Base-by-base conservation (phyloP, 1,284 basidiomycete species). In the Ganoderma resinaceum region DNA sequence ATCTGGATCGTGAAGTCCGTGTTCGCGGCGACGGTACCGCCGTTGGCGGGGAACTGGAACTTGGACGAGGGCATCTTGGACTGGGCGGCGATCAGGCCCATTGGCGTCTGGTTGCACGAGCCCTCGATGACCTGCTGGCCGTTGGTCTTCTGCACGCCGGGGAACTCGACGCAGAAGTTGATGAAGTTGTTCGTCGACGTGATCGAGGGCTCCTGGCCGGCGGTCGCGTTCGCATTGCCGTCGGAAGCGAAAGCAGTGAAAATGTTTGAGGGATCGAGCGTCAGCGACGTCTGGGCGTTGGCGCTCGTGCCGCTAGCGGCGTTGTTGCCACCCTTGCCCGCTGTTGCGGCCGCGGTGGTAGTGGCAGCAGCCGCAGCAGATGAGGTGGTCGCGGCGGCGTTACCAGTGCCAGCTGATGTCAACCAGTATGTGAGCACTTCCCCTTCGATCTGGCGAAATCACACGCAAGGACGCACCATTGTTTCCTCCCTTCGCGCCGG, bases 161-260 rank as follows among this genome's bases (percentile, higher is more conserved):
- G 81, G 33, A 82, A 79, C 31, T 83, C 86, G 43, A 84, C 75
- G 75, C 88, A 91, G 80, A 88, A 90, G 82, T 91, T 90, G 83
- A 91, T 91, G 80, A 89, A 92, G 81, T 92, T 92, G 83, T 93
- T 91, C 52, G 81, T 82, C 55, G 87, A 89, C 20, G 90, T 91
- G 63, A 87, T 76, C 14, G 89, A 90, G 5, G 87, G 76, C 63
- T 87, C 85, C 77, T 89, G 88, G 66, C 87, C 85, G 74, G 78
- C 81, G 29, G 80, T 77, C 14, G 83, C 83, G 78, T 74, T 72
- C 35, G 74, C 67, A 73, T 85, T 83, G 69, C 86, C 88, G 71
- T 87, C 73, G 63, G 86, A 82, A 57, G 82, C 81, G 75, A 90
- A 89, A 68, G 84, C 85, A 31, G 76, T 73, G 9, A 86, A 85